A percentile compares a stretch with the other conserved stretches of the same genome.
Evolutionary conservation across 176 grass and related monocot genomes (phyloP).

Genomic region (Musa beccarii): DNA sequence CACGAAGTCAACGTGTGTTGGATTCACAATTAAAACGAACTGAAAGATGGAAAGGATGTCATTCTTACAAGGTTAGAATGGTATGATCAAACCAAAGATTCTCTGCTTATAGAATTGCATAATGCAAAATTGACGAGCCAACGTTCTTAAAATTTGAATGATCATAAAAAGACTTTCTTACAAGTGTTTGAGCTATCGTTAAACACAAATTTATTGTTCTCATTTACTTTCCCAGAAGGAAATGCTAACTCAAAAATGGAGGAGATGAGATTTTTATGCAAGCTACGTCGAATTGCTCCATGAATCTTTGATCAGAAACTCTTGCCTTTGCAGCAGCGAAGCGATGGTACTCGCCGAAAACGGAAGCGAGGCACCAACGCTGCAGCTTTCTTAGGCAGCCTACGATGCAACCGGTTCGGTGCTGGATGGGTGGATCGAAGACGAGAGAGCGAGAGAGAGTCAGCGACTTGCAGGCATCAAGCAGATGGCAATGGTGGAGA

Average conservation of each 20-base stretch:
- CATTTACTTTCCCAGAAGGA: background rate
- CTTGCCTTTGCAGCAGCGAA: constrained; percentile 79
- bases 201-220: background rate
- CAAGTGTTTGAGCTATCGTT: too few species aligned
- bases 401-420: constrained; percentile 78
- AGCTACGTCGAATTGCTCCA: constrained; percentile 62
- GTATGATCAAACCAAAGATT: too few species aligned
- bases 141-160: too few species aligned
- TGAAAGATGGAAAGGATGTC: too few species aligned
- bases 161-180: too few species aligned
- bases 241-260: constrained; percentile 35
- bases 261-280: constrained; percentile 37
- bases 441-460: constrained; percentile 4
- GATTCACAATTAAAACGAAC: too few species aligned
- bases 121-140: too few species aligned
- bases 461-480: background rate
- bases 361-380: constrained; percentile 63
- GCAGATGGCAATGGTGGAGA: background rate
- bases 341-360: constrained; percentile 74
- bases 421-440: constrained; percentile 36
- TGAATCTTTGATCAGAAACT: constrained; percentile 78
- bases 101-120: too few species aligned
- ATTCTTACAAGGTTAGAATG: too few species aligned
- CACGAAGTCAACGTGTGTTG: too few species aligned
- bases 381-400: constrained; percentile 84